Evolutionary conservation across 129 eudicot species (phyloP), one percentile per base, ranked within the genome.

Genomic region (Glebionis coronaria): DNA sequence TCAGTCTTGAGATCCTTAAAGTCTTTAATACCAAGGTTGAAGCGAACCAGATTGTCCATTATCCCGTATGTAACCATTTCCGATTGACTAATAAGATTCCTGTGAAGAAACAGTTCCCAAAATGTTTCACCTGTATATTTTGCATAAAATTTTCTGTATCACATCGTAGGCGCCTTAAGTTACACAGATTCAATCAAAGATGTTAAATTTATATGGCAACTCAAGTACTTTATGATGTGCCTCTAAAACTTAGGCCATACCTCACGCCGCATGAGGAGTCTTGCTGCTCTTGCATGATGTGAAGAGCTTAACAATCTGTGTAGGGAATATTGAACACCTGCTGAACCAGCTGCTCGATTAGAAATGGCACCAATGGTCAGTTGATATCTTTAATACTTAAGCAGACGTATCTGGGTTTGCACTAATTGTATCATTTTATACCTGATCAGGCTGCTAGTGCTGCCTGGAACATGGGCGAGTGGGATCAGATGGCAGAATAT

Each of bases 381-480:
- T 68, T 61, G 27, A 42, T 72, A 45, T 23, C 57, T 70, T 68
- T 40, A 20, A 23, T 8, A 11, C 53, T 62, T 20, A 45, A 62
- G 15, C 49, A 70, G 56, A 14, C 40, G 31, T 67, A 35, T 11
- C 42, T 61, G n/a, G 47, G 38, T 73, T 67, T 65, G 23, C 56
- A 46, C 46, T 46, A 56, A 57, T 61, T 6, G 62, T 73, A 67
- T 19, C 27, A 12, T 16, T 35, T 69, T 52, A n/a, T 53, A 9
- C 18, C 52, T 70, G 9, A 60, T 70, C 67, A 93, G 99, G 99
- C 99, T 82, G 97, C 99, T 68, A 77, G 18, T 61, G 97, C 99
- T 81, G 97, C 99, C 12, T 93, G 99, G 97, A 86, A 93, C 90
- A 86, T 93, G 99, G 93, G 95, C 16, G 99, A 93, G 82, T 93